Conservation (phyloP, 2,329 filamentous ascomycete genomes). For the Fonsecaea monophora region DNA sequence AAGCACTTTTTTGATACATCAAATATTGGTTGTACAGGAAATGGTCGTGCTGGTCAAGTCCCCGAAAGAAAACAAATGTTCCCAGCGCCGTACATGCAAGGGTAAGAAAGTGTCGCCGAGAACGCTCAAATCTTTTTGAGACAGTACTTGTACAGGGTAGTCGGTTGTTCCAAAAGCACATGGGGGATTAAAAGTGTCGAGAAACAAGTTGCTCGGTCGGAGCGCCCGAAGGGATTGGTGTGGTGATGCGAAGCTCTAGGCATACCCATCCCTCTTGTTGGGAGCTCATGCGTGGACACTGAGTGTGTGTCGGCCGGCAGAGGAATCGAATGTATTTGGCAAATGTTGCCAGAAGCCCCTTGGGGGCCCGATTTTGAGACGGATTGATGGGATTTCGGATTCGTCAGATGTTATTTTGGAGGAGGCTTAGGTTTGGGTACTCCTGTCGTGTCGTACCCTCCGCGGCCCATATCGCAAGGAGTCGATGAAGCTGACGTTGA, state of each 20-base stretch:
- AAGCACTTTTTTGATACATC: constrained; percentile 35
- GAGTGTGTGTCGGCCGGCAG: constrained; percentile 21
- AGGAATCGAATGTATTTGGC: constrained; percentile 21
- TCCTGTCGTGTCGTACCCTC: constrained; percentile 60
- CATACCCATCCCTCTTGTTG: neutral
- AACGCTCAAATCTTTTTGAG: constrained; percentile 38
- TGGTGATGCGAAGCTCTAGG: constrained; percentile 5
- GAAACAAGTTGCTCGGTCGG: constrained; percentile 25
- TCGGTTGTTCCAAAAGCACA: constrained; percentile 39
- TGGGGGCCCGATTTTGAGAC: constrained; percentile 2
- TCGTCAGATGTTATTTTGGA: constrained; percentile 36
- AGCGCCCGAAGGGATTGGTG: neutral
- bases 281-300: constrained; percentile 9
- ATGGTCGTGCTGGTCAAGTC: constrained; percentile 35
- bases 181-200: constrained; percentile 33
- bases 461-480: constrained; percentile 57
- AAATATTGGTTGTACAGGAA: constrained; percentile 38
- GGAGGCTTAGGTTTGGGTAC: constrained; percentile 58
- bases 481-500: constrained; percentile 32
- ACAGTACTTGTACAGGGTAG: constrained; percentile 42
- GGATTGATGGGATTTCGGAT: neutral
- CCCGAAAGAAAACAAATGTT: constrained; percentile 20
- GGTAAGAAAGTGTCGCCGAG: constrained; percentile 35
- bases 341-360: neutral
- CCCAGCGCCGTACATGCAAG: constrained; percentile 37